phyloP scores from a whole-genome alignment of 2,329 filamentous ascomycete species.

The Ceratocystis ficicola region DNA sequence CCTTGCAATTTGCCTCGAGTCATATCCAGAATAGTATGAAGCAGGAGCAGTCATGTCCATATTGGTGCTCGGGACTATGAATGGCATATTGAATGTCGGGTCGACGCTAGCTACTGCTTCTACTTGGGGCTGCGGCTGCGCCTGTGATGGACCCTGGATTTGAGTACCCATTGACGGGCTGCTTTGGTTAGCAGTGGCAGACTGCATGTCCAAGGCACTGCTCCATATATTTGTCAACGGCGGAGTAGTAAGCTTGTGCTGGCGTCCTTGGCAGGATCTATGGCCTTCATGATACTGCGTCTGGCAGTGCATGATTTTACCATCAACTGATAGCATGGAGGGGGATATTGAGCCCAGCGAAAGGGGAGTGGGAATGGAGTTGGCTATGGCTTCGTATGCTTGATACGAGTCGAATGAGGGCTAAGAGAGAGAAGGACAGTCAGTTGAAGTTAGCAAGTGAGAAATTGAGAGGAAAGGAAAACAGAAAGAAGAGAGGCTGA shows the following conservation, averaged over 20 bases:
- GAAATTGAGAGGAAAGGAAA: neutral
- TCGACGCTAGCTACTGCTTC: neutral
- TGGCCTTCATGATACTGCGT: constrained; percentile 5
- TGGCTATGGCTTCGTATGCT: constrained; percentile 25
- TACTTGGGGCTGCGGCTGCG: constrained; percentile 28
- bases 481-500: neutral
- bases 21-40: neutral
- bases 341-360: constrained; percentile 25
- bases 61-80: neutral
- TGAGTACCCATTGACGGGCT: constrained; percentile 37
- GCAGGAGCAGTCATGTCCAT: neutral
- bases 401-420: constrained; percentile 32
- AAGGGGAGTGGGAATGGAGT: constrained; percentile 37
- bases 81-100: neutral
- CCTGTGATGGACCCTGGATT: constrained; percentile 26
- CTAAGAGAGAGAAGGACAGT: constrained; percentile 27
- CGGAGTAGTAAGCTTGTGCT: constrained; percentile 36
- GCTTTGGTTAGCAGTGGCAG: constrained; percentile 32
- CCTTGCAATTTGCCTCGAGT: neutral
- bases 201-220: constrained; percentile 33
- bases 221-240: constrained; percentile 36
- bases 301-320: constrained; percentile 19
- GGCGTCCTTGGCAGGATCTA: constrained; percentile 27
- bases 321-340: constrained; percentile 36
- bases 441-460: neutral